phyloP scores from a whole-genome alignment of 257 asterid genomes.

The Nicotiana attenuata region DNA sequence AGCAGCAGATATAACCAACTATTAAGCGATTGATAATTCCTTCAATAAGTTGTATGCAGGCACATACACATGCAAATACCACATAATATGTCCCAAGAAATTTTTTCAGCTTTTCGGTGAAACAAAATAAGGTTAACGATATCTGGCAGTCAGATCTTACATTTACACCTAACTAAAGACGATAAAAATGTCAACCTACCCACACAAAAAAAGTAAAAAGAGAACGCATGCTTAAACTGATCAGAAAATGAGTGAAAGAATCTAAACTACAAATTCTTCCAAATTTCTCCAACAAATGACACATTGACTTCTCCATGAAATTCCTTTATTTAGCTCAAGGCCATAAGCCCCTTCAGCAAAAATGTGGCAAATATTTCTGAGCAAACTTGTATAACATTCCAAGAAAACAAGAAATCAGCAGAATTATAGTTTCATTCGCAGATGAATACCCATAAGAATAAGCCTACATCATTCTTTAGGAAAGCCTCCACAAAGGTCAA shows the following conservation, averaged over 20 bases:
- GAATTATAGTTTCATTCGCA: not conserved
- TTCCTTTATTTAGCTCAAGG: not conserved
- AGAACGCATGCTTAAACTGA: not conserved
- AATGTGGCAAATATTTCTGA: not conserved
- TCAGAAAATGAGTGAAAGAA: not conserved
- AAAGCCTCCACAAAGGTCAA: not conserved
- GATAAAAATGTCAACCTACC: not conserved
- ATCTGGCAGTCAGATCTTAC: not conserved
- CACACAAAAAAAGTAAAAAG: not conserved
- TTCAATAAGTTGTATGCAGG: not conserved
- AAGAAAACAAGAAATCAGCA: not conserved
- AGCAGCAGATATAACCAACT: not conserved
- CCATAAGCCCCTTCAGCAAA: not conserved
- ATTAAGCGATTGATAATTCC: not conserved
- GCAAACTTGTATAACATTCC: not conserved
- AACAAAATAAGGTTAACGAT: not conserved
- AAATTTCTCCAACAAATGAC: not conserved
- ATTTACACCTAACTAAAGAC: not conserved
- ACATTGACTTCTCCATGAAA: not conserved
- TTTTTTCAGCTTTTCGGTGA: not conserved
- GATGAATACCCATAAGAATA: not conserved
- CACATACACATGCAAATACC: not conserved
- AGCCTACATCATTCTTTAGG: not conserved
- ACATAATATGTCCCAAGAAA: not conserved
- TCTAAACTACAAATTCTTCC: not conserved